A percentile compares a stretch with the other conserved stretches of the same genome.
Evolutionary conservation across 331 rosid species (phyloP).

Genomic region (Quercus lobata): DNA sequence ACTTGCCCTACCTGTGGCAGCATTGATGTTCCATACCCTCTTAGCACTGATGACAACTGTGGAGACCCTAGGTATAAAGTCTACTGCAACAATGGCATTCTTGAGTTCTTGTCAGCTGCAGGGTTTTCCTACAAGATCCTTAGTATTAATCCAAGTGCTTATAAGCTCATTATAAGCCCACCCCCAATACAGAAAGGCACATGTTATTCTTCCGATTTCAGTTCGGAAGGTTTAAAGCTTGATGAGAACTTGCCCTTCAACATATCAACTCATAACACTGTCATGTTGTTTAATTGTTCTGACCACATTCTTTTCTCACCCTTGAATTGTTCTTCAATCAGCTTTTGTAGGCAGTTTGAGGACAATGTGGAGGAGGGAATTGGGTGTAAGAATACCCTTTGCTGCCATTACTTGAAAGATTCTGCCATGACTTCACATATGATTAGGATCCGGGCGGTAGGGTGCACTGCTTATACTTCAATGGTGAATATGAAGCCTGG

Average conservation of each 20-base stretch:
- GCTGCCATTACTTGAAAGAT: conserved; percentile 77
- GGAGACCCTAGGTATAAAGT: conserved; percentile 66
- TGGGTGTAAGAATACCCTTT: conserved; percentile 57
- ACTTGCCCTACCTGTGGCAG: conserved; percentile 63
- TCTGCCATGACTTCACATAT: conserved; percentile 73
- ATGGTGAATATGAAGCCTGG: conserved; percentile 50
- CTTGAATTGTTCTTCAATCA: conserved; percentile 66
- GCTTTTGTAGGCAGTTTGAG: conserved; percentile 71
- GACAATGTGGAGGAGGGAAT: conserved; percentile 37
- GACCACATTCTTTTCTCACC: conserved; percentile 54
- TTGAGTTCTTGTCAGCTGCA: conserved; percentile 60
- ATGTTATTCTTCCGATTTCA: conserved; percentile 70
- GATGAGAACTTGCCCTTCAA: conserved; percentile 69
- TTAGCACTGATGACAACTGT: conserved; percentile 61
- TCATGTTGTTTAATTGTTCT: conserved; percentile 66
- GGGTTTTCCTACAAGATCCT: conserved; percentile 62
- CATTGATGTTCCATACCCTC: conserved; percentile 70
- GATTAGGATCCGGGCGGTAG: conserved; percentile 61
- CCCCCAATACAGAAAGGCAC: conserved; percentile 34
- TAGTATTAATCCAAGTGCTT: conserved; percentile 38
- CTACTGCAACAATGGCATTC: conserved; percentile 46
- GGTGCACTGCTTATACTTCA: conserved; percentile 78
- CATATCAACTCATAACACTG: conserved; percentile 66
- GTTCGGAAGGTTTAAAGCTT: conserved; percentile 44
- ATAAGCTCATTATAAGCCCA: conserved; percentile 55